Conservation (phyloP, 1,139 yeast species). For the Blastobotrys ciferrii region DNA sequence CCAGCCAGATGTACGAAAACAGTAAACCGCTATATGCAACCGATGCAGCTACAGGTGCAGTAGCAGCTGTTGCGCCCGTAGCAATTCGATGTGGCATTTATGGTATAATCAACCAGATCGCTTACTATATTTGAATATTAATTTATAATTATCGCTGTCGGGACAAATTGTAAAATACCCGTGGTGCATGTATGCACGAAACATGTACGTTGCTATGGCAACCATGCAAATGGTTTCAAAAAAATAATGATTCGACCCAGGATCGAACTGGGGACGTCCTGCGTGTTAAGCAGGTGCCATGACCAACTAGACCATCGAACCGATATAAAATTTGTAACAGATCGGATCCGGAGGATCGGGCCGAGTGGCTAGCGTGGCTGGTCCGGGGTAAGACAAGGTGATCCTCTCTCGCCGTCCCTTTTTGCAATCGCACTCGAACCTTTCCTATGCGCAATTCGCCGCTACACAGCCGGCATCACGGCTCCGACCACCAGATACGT, state of each 20-base stretch:
- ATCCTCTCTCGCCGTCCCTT: not conserved
- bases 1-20: slow-evolving; percentile 3
- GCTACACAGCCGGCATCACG: no score
- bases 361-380: not conserved
- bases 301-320: slow-evolving; percentile 97
- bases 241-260: slow-evolving; percentile 91
- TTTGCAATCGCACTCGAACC: no score
- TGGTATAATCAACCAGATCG: not conserved
- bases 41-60: not conserved
- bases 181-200: no score
- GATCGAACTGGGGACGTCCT: slow-evolving; percentile 99
- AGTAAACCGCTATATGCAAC: slow-evolving; percentile 7
- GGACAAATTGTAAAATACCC: no score
- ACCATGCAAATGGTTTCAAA: slow-evolving; percentile 4
- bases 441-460: no score
- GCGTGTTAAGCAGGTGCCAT: slow-evolving; percentile 99
- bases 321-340: slow-evolving; percentile 27
- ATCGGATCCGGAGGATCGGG: no score
- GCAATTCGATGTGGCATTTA: not conserved
- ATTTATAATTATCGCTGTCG: no score
- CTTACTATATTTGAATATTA: no score
- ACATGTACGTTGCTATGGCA: not conserved
- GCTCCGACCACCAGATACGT: no score
- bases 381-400: not conserved
- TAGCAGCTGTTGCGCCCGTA: not conserved